Percentiles rank a stretch among this genome's conserved stretches.
phyloP scores from a whole-genome alignment of 257 asterid species.

The Euphrasia confusa region DNA sequence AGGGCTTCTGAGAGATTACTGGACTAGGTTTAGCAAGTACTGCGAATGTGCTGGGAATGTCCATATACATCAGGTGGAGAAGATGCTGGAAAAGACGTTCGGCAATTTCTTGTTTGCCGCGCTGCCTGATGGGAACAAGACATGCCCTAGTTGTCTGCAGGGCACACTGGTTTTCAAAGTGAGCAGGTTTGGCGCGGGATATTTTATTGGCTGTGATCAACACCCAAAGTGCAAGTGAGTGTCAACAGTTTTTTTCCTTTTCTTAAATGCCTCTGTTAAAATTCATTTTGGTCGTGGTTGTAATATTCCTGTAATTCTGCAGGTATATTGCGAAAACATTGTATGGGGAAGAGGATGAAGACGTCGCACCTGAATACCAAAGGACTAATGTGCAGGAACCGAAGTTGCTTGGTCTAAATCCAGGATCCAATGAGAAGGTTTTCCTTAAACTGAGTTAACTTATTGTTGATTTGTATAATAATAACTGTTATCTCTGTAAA shows the following conservation, averaged over 20 bases:
- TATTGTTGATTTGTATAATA: slow-evolving; percentile 11
- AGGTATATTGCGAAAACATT: slow-evolving; percentile 83
- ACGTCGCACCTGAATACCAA: slow-evolving; percentile 29
- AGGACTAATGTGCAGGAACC: slow-evolving; percentile 51
- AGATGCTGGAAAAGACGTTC: slow-evolving; percentile 82
- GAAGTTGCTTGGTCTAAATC: slow-evolving; percentile 67
- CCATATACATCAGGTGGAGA: slow-evolving; percentile 88
- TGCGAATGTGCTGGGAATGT: slow-evolving; percentile 56
- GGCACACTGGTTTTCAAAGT: slow-evolving; percentile 87
- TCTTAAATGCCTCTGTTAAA: background rate
- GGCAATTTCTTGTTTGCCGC: slow-evolving; percentile 69
- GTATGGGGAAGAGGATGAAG: slow-evolving; percentile 71
- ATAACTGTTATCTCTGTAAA: background rate
- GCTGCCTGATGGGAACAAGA: slow-evolving; percentile 57
- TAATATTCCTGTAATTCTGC: slow-evolving; percentile 24
- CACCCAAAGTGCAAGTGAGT: slow-evolving; percentile 96
- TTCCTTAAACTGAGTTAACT: slow-evolving; percentile 1
- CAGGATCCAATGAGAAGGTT: slow-evolving; percentile 77
- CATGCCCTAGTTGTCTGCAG: slow-evolving; percentile 76
- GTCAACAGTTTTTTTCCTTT: slow-evolving; percentile 7
- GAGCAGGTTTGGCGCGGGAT: slow-evolving; percentile 86
- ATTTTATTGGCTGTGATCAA: slow-evolving; percentile 90
- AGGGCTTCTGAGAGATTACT: slow-evolving; percentile 87
- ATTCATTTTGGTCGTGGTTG: slow-evolving; percentile 5
- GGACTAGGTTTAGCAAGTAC: slow-evolving; percentile 88